Conservation (phyloP, 106 monocot species). For the Triglochin maritima region DNA sequence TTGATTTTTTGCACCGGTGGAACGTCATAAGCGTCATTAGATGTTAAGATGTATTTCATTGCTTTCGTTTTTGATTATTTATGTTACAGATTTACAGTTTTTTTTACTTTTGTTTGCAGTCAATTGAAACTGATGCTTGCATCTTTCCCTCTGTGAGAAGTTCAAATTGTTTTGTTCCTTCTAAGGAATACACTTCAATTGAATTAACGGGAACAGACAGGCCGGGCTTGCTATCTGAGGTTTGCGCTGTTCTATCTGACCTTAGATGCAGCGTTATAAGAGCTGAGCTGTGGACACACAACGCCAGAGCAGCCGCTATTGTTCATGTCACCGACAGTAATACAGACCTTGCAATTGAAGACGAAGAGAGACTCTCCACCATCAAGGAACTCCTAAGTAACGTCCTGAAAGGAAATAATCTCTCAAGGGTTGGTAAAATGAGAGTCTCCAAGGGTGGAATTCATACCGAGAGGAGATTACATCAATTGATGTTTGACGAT, state of each 20-base stretch:
- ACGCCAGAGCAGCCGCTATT: conserved; percentile 19
- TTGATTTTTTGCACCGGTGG: too few relatives aligned
- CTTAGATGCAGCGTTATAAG: conserved; percentile 21
- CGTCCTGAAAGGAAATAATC: conserved; percentile 14
- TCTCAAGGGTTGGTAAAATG: conserved; percentile 9
- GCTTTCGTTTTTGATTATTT: background rate
- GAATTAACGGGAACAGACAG: conserved; percentile 26
- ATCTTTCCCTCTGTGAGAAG: conserved; percentile 6
- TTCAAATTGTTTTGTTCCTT: background rate
- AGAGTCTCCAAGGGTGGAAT: conserved; percentile 13
- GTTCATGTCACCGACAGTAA: conserved; percentile 17
- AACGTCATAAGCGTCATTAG: background rate
- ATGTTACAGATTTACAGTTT: too few relatives aligned
- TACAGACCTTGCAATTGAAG: conserved; percentile 10
- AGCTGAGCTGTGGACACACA: conserved; percentile 29
- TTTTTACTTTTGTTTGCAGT: conserved; percentile 1
- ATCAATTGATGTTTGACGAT: conserved; percentile 31
- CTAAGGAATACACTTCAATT: conserved; percentile 13
- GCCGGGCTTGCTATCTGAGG: conserved; percentile 29
- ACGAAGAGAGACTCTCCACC: conserved; percentile 7
- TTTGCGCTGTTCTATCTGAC: conserved; percentile 21
- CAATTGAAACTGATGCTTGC: conserved; percentile 9
- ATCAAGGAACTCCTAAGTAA: conserved; percentile 20
- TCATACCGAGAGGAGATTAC: conserved; percentile 25
- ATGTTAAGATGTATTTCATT: background rate